Conservation (phyloP, 768 basidiomycete species). For the Lentinula detonsa region DNA sequence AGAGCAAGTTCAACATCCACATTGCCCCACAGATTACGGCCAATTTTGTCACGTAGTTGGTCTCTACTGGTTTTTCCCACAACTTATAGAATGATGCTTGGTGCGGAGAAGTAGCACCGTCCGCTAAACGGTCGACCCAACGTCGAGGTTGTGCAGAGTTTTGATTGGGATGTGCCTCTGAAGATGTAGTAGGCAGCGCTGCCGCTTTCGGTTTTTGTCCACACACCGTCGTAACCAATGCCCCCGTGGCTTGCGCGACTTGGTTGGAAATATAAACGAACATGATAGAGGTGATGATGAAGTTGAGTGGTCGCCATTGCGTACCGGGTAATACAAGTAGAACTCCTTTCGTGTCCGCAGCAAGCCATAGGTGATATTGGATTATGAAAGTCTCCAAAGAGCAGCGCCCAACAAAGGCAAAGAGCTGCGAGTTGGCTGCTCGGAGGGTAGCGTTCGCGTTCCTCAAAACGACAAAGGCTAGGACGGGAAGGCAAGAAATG, state of each 20-base stretch:
- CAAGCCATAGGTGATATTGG: conserved; percentile 86
- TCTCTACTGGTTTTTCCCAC: conserved; percentile 23
- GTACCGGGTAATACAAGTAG: conserved; percentile 75
- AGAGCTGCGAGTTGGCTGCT: conserved; percentile 59
- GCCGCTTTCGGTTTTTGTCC: conserved; percentile 16
- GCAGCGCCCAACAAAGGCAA: conserved; percentile 80
- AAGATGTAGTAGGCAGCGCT: not conserved
- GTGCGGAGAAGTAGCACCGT: conserved; percentile 14
- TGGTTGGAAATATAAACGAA: conserved; percentile 80
- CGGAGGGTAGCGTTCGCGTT: conserved; percentile 70
- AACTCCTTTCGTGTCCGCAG: conserved; percentile 77
- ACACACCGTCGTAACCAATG: conserved; percentile 59
- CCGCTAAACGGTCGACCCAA: conserved; percentile 36
- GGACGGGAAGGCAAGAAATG: conserved; percentile 75
- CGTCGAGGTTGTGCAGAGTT: conserved; percentile 17
- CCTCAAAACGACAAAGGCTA: conserved; percentile 69
- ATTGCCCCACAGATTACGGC: conserved; percentile 36
- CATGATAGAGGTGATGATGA: conserved; percentile 65
- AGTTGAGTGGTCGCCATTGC: conserved; percentile 69
- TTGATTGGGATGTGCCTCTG: not conserved
- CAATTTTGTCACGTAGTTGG: conserved; percentile 33
- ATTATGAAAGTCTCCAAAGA: conserved; percentile 91
- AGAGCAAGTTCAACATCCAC: conserved; percentile 65
- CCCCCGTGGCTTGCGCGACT: conserved; percentile 69
- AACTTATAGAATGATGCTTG: conserved; percentile 3